These are phyloP conservation scores for Lablab purpureus DNA, from an alignment of 306 rosid genomes.

Conservation along the genomic window DNA sequence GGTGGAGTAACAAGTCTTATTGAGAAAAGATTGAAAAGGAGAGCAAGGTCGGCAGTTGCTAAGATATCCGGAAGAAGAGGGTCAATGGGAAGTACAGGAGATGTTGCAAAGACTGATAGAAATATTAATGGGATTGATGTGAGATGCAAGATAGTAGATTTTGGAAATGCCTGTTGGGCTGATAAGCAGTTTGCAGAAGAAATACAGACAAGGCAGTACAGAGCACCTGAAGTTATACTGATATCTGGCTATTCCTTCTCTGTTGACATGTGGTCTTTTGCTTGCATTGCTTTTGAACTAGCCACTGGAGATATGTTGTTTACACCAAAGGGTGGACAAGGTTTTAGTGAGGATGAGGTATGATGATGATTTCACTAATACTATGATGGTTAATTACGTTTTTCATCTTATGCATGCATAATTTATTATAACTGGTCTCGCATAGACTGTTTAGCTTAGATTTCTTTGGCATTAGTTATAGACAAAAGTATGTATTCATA, in stretches of 20 bases:
- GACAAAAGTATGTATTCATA: neutral
- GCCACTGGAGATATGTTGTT: constrained; percentile 98
- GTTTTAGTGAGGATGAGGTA: constrained; percentile 95
- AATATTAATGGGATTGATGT: constrained; percentile 72
- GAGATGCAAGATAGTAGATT: constrained; percentile 95
- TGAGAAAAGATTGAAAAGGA: constrained; percentile 85
- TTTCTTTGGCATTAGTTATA: constrained; percentile 35
- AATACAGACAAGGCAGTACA: constrained; percentile 95
- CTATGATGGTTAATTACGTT: constrained; percentile 27
- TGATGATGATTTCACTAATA: constrained; percentile 48
- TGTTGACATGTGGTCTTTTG: constrained; percentile 96
- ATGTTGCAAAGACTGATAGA: constrained; percentile 60
- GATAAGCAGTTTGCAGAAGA: constrained; percentile 76
- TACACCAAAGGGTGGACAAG: constrained; percentile 82
- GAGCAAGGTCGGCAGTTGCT: constrained; percentile 93
- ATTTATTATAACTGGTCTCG: constrained; percentile 23
- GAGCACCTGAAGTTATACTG: constrained; percentile 95
- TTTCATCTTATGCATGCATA: constrained; percentile 19
- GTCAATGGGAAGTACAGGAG: constrained; percentile 75
- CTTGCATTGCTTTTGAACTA: constrained; percentile 92
- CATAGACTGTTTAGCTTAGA: constrained; percentile 17
- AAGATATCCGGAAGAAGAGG: constrained; percentile 78
- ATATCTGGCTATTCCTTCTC: constrained; percentile 84
- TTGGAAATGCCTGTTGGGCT: constrained; percentile 95
- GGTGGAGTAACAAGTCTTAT: constrained; percentile 73